These are phyloP conservation scores for Begonia fuchsioides DNA, from an alignment of 306 rosid species.

Conservation along the genomic window DNA sequence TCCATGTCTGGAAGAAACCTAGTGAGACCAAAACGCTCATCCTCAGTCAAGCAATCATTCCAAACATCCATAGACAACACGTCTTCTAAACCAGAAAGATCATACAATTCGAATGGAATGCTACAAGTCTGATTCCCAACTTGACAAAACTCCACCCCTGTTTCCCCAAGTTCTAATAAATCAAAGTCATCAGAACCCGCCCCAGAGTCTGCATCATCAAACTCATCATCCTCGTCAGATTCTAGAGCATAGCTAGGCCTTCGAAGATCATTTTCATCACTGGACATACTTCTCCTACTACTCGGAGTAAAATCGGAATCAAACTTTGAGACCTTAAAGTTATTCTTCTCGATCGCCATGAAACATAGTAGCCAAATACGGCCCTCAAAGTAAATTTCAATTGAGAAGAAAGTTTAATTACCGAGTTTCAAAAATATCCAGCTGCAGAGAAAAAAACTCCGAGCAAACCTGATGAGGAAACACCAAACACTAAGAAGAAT, in stretches of 20 bases:
- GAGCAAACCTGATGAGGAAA: neutral
- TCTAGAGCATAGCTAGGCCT: conserved; percentile 53
- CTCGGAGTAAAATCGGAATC: conserved; percentile 73
- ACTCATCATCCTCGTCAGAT: conserved; percentile 87
- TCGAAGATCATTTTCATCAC: conserved; percentile 79
- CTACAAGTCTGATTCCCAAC: conserved; percentile 86
- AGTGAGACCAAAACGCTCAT: conserved; percentile 70
- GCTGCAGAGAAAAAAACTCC: neutral
- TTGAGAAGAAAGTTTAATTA: conserved; percentile 4
- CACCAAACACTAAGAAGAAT: neutral
- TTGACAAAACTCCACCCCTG: conserved; percentile 89
- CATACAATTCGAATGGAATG: conserved; percentile 88
- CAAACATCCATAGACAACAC: conserved; percentile 78
- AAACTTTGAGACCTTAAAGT: conserved; percentile 71
- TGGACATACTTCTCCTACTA: conserved; percentile 79
- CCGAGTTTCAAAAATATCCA: neutral
- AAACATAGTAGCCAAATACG: conserved; percentile 27
- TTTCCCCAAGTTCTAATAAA: conserved; percentile 89
- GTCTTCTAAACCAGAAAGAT: conserved; percentile 71
- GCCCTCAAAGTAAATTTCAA: too few species aligned
- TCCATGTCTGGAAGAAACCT: conserved; percentile 94
- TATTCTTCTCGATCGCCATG: conserved; percentile 98
- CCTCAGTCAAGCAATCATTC: conserved; percentile 81
- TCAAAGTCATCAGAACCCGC: conserved; percentile 99
- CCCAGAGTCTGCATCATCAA: conserved; percentile 94